phyloP scores from a whole-genome alignment of 202 grass and related monocot genomes.

The Panicum virgatum region DNA sequence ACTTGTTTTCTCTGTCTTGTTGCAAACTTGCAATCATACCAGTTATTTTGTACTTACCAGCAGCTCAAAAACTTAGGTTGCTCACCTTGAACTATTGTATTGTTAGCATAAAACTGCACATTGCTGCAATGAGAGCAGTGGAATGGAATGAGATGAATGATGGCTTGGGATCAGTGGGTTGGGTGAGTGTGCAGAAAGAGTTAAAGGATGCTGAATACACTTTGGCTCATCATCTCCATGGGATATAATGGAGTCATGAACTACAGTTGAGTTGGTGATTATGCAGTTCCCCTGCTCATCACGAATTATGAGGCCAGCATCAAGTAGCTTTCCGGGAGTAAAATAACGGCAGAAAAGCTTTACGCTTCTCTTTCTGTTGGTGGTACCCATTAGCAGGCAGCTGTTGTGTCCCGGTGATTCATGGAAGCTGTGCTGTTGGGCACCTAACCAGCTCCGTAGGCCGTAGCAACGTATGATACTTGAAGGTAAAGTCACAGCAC shows the following conservation, averaged over 20 bases:
- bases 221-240: conserved; percentile 21
- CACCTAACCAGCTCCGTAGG: conserved; percentile 48
- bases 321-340: conserved; percentile 41
- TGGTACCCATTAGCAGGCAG: conserved; percentile 5
- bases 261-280: conserved; percentile 50
- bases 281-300: conserved; percentile 13
- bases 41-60: neutral
- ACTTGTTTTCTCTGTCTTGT: neutral
- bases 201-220: conserved; percentile 20
- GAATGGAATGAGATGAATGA: conserved; percentile 28
- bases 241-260: conserved; percentile 30
- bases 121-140: neutral
- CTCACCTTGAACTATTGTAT: neutral
- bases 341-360: conserved; percentile 52
- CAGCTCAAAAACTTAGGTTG: neutral
- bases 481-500: conserved; percentile 53
- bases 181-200: conserved; percentile 33
- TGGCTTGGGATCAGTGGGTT: conserved; percentile 44
- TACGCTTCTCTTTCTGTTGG: conserved; percentile 34
- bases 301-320: conserved; percentile 37
- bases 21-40: neutral
- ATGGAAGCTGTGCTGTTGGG: conserved; percentile 28
- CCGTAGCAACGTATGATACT: conserved; percentile 55
- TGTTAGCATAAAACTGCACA: neutral
- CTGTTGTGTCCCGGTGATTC: conserved; percentile 3